These are phyloP conservation scores for Apiospora saccharicola DNA, from an alignment of 2,329 filamentous ascomycete genomes.

Conservation along the genomic window DNA sequence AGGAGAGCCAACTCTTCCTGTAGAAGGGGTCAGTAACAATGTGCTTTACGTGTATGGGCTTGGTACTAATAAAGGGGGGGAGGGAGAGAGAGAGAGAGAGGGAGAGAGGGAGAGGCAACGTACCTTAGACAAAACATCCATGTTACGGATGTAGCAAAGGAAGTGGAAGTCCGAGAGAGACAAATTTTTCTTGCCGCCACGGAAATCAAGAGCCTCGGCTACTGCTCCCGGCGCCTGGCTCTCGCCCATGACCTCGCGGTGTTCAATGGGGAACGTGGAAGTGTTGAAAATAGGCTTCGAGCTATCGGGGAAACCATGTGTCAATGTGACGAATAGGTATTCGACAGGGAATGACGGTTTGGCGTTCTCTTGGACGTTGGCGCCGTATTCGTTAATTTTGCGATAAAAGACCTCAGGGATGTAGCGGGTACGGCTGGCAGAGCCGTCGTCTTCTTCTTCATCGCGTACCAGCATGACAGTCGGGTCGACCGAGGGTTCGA, in stretches of 20 bases:
- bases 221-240: constrained; percentile 79
- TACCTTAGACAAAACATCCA: constrained; percentile 88
- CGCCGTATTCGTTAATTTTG: constrained; percentile 93
- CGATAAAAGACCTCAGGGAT: constrained; percentile 98
- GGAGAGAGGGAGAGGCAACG: constrained; percentile 35
- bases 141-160: constrained; percentile 82
- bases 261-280: constrained; percentile 86
- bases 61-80: not conserved
- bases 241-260: constrained; percentile 85
- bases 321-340: constrained; percentile 93
- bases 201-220: constrained; percentile 72
- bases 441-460: constrained; percentile 84
- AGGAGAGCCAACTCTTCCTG: constrained; percentile 91
- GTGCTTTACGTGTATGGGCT: too few species aligned
- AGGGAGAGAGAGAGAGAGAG: not conserved
- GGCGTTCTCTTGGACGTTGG: constrained; percentile 95
- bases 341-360: constrained; percentile 97
- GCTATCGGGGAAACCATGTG: constrained; percentile 90
- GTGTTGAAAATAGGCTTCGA: constrained; percentile 79
- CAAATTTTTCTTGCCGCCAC: constrained; percentile 64
- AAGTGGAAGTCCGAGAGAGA: constrained; percentile 92
- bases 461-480: constrained; percentile 92
- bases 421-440: constrained; percentile 76
- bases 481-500: constrained; percentile 94
- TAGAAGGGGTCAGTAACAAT: constrained; percentile 23